Evolutionary conservation across 306 rosid species (phyloP).

Genomic region (Pueraria montana): DNA sequence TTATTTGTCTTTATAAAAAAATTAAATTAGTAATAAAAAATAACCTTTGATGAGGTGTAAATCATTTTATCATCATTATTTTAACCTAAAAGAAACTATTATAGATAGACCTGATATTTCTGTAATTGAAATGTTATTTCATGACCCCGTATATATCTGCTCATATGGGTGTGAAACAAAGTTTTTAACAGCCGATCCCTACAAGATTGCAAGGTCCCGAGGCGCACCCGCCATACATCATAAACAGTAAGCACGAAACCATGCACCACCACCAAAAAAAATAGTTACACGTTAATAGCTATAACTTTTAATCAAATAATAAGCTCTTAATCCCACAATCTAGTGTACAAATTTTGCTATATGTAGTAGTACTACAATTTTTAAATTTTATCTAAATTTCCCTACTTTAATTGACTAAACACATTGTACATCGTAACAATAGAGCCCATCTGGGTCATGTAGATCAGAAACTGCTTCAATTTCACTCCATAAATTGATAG

Average conservation of each 20-base stretch:
- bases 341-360: too few relatives aligned
- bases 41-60: too few relatives aligned
- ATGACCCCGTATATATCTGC: too few relatives aligned
- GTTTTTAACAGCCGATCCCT: too few relatives aligned
- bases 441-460: background rate
- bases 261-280: background rate
- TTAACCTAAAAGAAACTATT: too few relatives aligned
- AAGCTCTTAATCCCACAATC: background rate
- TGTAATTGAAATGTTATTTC: too few relatives aligned
- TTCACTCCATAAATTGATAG: background rate
- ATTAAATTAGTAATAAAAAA: too few relatives aligned
- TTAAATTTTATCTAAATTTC: background rate
- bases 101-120: too few relatives aligned
- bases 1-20: too few relatives aligned
- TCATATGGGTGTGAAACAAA: too few relatives aligned
- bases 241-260: background rate
- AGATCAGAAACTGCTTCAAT: constrained; percentile 12
- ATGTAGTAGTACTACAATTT: background rate
- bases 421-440: background rate
- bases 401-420: background rate
- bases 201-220: background rate
- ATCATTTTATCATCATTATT: too few relatives aligned
- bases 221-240: background rate
- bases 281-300: background rate
- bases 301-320: background rate